Base-by-base conservation (phyloP, 768 basidiomycete genomes). In the Calocera cornea region DNA sequence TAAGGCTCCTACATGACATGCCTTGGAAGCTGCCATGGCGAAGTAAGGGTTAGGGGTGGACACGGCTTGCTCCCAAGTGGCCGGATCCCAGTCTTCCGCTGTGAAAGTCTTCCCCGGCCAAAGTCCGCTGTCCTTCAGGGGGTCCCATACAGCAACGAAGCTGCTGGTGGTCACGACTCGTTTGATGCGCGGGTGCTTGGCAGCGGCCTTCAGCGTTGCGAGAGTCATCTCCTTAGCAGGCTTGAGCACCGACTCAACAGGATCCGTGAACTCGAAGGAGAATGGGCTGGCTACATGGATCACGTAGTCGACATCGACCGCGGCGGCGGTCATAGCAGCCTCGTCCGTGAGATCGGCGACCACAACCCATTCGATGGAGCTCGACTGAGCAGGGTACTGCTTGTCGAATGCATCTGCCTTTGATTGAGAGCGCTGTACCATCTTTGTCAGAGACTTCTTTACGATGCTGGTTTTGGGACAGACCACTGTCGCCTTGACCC, bases 121-220 rank as follows among this genome's bases (percentile, higher is more conserved):
- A 14, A 34, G 10, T 0, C 65, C 70, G 2, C 44, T 31, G 12
- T 60, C 22, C 10, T 40, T 22, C 33, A 71, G 67, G 5, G 71
- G 33, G 19, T 47, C 44, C 44, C 44, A 47, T 22, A 74, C 64
- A 22, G 73, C 66, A 11, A 64, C 73, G 65, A 72, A 72, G 64
- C 72, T 74, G 36, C 70, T 69, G 29, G 72, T 74, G 47, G 74
- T 38, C 5, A 75, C 72, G 49, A 75, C 66, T 34, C 72, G 72
- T 68, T 74, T 73, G 63, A 75, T 69, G 2, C 38, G 63, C 10
- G 72, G 70, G 22, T 66, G 29, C 50, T 66, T 44, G 1, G 68
- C n/a, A 68, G 66, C 64, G 11, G 74, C 65, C 36, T 38, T 34
- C 54, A 54, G 31, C 11, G 31, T 33, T 5, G 19, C 24, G 36